phyloP scores from a whole-genome alignment of 2,329 filamentous ascomycete species.

The Pseudonectria foliicola region DNA sequence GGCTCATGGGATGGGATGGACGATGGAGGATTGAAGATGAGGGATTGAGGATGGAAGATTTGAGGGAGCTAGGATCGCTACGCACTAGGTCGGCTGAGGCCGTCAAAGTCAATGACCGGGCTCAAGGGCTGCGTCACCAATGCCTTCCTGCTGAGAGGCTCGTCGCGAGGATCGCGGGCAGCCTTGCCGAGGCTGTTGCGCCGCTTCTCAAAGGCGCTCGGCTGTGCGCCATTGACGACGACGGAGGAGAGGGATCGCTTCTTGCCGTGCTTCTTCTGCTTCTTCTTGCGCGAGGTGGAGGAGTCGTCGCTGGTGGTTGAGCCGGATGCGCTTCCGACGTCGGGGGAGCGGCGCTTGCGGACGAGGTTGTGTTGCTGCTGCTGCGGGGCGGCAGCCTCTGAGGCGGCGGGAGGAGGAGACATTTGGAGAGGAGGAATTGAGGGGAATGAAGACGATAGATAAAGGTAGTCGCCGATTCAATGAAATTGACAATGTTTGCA shows the following conservation, averaged over 20 bases:
- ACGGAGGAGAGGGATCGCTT: conserved; percentile 7
- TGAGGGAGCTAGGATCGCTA: too few relatives aligned
- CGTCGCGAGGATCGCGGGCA: conserved; percentile 53
- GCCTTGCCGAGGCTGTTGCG: conserved; percentile 52
- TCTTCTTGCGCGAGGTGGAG: conserved; percentile 19
- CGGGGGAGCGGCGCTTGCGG: conserved; percentile 24
- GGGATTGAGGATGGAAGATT: too few relatives aligned
- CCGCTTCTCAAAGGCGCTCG: conserved; percentile 32
- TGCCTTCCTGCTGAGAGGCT: conserved; percentile 36
- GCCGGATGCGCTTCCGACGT: conserved; percentile 19
- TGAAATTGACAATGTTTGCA: too few relatives aligned
- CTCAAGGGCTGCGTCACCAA: conserved; percentile 32
- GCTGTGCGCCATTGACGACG: conserved; percentile 26
- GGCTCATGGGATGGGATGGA: not conserved
- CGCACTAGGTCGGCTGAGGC: conserved; percentile 52
- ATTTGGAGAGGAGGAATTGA: not conserved
- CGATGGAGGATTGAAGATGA: not conserved
- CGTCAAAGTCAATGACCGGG: conserved; percentile 55
- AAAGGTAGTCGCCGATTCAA: too few relatives aligned
- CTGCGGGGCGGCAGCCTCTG: conserved; percentile 12
- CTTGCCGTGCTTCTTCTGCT: conserved; percentile 20
- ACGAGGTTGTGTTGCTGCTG: conserved; percentile 2
- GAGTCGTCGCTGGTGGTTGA: conserved; percentile 25
- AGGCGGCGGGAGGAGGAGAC: conserved; percentile 7
- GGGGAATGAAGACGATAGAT: not conserved